Base-by-base conservation (phyloP, 2,329 filamentous ascomycete species). In the Epichloe brachyelytri region DNA sequence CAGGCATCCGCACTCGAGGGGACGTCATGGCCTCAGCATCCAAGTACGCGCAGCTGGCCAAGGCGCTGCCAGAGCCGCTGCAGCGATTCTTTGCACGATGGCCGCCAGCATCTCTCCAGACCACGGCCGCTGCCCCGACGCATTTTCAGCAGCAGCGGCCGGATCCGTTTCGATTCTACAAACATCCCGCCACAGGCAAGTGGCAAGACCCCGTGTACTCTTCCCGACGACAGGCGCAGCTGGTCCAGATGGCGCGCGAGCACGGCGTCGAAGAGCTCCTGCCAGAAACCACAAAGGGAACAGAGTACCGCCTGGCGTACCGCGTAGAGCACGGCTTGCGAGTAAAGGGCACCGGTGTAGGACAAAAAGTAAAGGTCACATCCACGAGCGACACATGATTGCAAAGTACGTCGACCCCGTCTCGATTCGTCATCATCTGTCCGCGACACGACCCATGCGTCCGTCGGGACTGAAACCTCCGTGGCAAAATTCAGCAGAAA, bases 341-440 rank as follows among this genome's bases (percentile, higher is more conserved):
- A 55, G 86, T 96, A 53, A 91, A 90, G 79, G 91, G 91, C 60
- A 97, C 91, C 1, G 91, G 93, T 75, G 82, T 88, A 58, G 91
- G 89, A 52, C 83, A 96, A 71, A 83, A 78, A 69, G 91, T 96
- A 67, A 98, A 97, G 84, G 93, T 68, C 91, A 96, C 70, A 77
- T 82, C 60, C 87, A 90, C 81, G 93, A 98, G 76, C 81, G 93
- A 65, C 85, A 85, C 62, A 74, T 96, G 73, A 83, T 86, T 71
- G 75, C 78, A 55, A 82, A 83, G 75, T 81, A 80, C 56, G 80
- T 75, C 50, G 5, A 19, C 12, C 12, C 34, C 17, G 12, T 3
- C 34, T 2, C 17, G 19, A 22, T 19, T 20, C 5, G 11, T 33
- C 38, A 19, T 22, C 17, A 15, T 5, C 2, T 10, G 10, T 36